Base-by-base conservation (phyloP, 2,329 filamentous ascomycete species). In the Aureobasidium sp. region DNA sequence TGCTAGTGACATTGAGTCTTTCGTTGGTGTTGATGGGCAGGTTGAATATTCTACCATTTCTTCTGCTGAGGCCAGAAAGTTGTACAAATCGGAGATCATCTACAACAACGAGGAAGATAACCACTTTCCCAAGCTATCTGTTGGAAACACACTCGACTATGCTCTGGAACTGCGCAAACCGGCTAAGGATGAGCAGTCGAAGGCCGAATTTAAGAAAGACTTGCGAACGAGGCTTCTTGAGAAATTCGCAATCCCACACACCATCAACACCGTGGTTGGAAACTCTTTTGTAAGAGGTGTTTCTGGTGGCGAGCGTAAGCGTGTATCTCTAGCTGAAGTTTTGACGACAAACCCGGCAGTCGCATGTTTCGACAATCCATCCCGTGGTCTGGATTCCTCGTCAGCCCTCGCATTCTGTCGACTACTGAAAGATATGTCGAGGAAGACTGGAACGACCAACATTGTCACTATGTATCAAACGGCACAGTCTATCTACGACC, bases 221-320 rank as follows among this genome's bases (percentile, higher is more conserved):
- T 79, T 91, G 68, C 85, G 89, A 43, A 89, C 92, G 74, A 88
- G 91, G 43, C 86, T 89, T 68, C 91, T 92, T 88, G 88, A 90
- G 72, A 87, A 91, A 82, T 91, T 90, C 67, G 90, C 90, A 66
- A 91, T 92, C 18, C 82, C 78, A 2, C 87, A 90, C 69, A 90
- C 87, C 0, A 77, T 81, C 68, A 82, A 87, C 64, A 87, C 85
- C 7, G 84, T 83, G 66, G 84, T 88, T 9, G 85, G 85, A 47
- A 82, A 89, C 71, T 86, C 89, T 53, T 90, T 85, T 67, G 82
- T 90, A 11, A 82, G 88, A 40, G 88, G 88, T 42, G 88, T 91
- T 6, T 88, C 85, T 33, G 88, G 88, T 69, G 87, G 88, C 56
- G 90, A 77, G 61, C 69, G 74, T 58, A 90, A 90, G 73, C 82